Evolutionary conservation across 148 eudicot species (phyloP).

Genomic region (Heliamphora exappendiculata): DNA sequence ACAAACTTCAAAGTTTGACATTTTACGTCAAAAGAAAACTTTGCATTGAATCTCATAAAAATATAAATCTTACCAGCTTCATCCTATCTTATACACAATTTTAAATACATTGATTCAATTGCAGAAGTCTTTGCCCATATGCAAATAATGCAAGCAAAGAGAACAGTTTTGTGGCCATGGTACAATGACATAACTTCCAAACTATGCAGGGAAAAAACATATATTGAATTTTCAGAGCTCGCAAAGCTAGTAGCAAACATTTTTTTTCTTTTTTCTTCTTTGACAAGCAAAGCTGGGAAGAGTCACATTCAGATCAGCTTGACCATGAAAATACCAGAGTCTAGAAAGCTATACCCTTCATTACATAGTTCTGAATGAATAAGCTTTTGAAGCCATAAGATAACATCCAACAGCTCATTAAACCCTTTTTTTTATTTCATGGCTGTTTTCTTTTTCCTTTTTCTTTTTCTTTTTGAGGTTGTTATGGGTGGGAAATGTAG

Average conservation of each 20-base stretch:
- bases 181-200: background rate
- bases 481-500: background rate
- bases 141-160: conserved; percentile 4
- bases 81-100: background rate
- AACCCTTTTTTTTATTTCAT: background rate
- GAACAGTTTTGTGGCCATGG: background rate
- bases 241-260: background rate
- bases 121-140: background rate
- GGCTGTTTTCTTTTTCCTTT: background rate
- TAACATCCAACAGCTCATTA: background rate
- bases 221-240: background rate
- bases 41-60: background rate
- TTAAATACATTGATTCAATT: background rate
- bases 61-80: background rate
- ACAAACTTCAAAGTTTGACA: background rate
- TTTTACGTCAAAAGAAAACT: background rate
- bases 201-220: background rate
- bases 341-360: background rate
- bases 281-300: background rate
- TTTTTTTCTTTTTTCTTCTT: background rate
- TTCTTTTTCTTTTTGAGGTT: no score
- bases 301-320: background rate
- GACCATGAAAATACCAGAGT: background rate
- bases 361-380: background rate
- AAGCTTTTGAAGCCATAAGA: background rate